Percentiles rank a stretch among this genome's conserved stretches.
Evolutionary conservation across 345 rosid species (phyloP).

Genomic region (Lepidium aucheri): DNA sequence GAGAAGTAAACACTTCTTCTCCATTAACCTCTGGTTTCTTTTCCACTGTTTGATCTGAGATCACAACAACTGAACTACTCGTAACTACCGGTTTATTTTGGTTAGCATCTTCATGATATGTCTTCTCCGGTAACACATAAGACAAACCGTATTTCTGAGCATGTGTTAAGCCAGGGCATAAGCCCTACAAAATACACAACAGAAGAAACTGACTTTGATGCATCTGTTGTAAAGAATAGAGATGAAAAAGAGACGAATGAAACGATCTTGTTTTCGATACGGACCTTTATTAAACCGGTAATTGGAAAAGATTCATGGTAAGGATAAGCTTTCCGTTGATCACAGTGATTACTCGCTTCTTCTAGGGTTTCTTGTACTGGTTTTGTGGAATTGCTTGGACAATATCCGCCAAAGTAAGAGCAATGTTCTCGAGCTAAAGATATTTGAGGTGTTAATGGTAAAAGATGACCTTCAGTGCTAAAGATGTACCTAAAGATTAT

Average conservation of each 20-base stretch:
- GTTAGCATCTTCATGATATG: slow-evolving; percentile 18
- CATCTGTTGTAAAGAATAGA: background rate
- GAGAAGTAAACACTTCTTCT: slow-evolving; percentile 2
- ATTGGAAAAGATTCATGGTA: slow-evolving; percentile 41
- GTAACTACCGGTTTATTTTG: slow-evolving; percentile 20
- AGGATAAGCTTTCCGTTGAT: slow-evolving; percentile 26
- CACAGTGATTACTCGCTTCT: slow-evolving; percentile 36
- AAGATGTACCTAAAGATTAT: slow-evolving; percentile 56
- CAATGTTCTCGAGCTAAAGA: slow-evolving; percentile 80
- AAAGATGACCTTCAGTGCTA: slow-evolving; percentile 89
- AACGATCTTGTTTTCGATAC: slow-evolving; percentile 2
- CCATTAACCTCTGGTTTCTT: background rate
- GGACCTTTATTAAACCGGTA: slow-evolving; percentile 72
- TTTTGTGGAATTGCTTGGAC: slow-evolving; percentile 39
- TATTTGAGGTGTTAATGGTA: slow-evolving; percentile 87
- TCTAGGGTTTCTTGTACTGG: slow-evolving; percentile 13
- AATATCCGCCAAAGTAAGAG: slow-evolving; percentile 77
- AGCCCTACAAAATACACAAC: slow-evolving; percentile 44
- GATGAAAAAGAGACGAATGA: background rate
- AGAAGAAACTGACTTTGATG: background rate
- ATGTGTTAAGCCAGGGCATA: slow-evolving; percentile 76
- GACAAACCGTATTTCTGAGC: slow-evolving; percentile 73
- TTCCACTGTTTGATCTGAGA: slow-evolving; percentile 23
- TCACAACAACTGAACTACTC: slow-evolving; percentile 29
- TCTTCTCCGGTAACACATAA: slow-evolving; percentile 34